Conservation (phyloP, 2,329 filamentous ascomycete species). For the Phyllosticta capitalensis region DNA sequence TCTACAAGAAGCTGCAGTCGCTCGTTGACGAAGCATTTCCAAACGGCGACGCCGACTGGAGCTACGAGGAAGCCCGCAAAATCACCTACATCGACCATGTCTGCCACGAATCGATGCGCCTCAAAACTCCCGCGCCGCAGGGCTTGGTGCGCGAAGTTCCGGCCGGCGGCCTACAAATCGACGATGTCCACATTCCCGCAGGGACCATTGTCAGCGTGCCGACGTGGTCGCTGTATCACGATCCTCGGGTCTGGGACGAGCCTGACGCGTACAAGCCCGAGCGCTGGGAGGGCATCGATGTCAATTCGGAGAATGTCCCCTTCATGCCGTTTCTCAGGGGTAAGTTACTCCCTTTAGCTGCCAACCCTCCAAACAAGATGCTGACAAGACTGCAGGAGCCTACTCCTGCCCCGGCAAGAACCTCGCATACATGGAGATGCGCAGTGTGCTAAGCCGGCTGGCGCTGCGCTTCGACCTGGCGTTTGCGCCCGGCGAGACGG, state of each 20-base stretch:
- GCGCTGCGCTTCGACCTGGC: slow-evolving; percentile 16
- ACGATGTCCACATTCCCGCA: slow-evolving; percentile 25
- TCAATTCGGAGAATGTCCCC: neutral
- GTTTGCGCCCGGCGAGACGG: slow-evolving; percentile 18
- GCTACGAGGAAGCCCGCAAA: slow-evolving; percentile 20
- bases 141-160: slow-evolving; percentile 30
- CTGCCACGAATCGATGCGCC: slow-evolving; percentile 37
- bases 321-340: slow-evolving; percentile 7
- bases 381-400: neutral
- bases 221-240: slow-evolving; percentile 12
- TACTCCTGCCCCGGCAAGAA: slow-evolving; percentile 14
- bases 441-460: slow-evolving; percentile 15
- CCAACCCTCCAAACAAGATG: too few relatives aligned
- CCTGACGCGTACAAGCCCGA: slow-evolving; percentile 1
- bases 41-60: slow-evolving; percentile 17
- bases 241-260: neutral
- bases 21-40: slow-evolving; percentile 20
- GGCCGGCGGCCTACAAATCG: slow-evolving; percentile 28
- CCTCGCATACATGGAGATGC: slow-evolving; percentile 15
- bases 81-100: slow-evolving; percentile 28
- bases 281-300: slow-evolving; percentile 2
- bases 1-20: slow-evolving; percentile 7
- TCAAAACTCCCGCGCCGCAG: slow-evolving; percentile 32
- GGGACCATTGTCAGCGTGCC: slow-evolving; percentile 18
- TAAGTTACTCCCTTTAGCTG: neutral